Evolutionary conservation across 306 rosid genomes (phyloP), one percentile per base, ranked within the genome.

Genomic region (Vigna unguiculata): DNA sequence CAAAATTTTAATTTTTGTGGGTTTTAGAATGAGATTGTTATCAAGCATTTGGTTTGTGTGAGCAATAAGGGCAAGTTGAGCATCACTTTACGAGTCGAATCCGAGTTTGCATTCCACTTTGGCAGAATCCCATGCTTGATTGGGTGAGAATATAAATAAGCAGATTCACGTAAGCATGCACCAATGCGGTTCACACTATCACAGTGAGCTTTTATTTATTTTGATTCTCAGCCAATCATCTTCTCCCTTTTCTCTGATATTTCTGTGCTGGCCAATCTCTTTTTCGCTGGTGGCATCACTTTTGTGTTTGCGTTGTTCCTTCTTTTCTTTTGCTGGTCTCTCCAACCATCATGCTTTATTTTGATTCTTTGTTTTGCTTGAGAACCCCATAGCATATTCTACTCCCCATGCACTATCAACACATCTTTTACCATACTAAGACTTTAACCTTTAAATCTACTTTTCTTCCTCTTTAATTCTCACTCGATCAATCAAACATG

Each of bases 31-130:
- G 10, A 64, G 25, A 21, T 61, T 4, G 61, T 32, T 75, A 74
- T 51, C 41, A 75, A 74, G 76, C 86, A 78, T 52, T 83, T 66
- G 72, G 36, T 61, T 75, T 78, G 32, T 59, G 72, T 76, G 82
- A 72, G 75, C 84, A 86, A 85, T 75, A 79, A 14, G 85, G 79
- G 65, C 91, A 87, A 93, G 90, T 88, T 89, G 95, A 85, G 87
- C 73, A 38, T 83, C 76, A 72, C 83, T 78, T 85, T 79, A 14
- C 28, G 65, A 79, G 90, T 90, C 52, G 96, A 85, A 88, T 92
- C 87, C 79, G 95, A 93, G 91, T 89, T 71, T 84, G 95, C 88
- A 84, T 86, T 90, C 98, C 98, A 93, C 96, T 90, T 51, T 25
- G 40, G 45, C 48, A 78, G 91, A 81, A 85, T 90, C 86, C 47